phyloP scores from a whole-genome alignment of 164 flowering plant species.

The Platanus orientalis region DNA sequence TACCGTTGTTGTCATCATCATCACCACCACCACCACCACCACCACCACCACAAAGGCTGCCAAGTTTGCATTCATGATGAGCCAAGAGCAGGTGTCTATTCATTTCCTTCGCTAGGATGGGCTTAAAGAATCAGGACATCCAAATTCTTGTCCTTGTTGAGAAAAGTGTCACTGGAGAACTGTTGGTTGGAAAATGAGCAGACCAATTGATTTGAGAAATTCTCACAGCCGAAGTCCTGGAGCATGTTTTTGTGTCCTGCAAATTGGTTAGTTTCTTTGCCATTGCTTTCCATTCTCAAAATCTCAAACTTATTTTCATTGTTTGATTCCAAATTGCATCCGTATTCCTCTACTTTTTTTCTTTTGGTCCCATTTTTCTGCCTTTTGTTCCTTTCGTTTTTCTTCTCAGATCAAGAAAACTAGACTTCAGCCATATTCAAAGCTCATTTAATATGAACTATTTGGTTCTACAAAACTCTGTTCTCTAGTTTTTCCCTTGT shows the following conservation, averaged over 20 bases:
- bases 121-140: not conserved
- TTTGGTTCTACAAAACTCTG: too few species aligned
- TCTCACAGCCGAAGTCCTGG: not conserved
- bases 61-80: not conserved
- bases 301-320: too few species aligned
- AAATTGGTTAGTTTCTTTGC: conserved; percentile 5
- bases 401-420: too few species aligned
- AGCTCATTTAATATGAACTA: too few species aligned
- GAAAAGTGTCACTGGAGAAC: not conserved
- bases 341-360: too few species aligned
- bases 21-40: not conserved
- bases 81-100: not conserved
- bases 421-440: too few species aligned
- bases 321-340: too few species aligned
- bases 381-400: too few species aligned
- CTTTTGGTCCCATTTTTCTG: too few species aligned
- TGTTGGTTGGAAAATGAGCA: not conserved
- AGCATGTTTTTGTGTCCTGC: not conserved
- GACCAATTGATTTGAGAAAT: not conserved
- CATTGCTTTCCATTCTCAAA: too few species aligned
- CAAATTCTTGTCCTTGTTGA: not conserved
- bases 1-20: conserved; percentile 2
- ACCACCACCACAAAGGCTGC: conserved; percentile 1
- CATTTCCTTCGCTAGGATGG: not conserved
- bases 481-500: too few species aligned